phyloP scores from a whole-genome alignment of 306 rosid species.

The Spatholobus suberectus region DNA sequence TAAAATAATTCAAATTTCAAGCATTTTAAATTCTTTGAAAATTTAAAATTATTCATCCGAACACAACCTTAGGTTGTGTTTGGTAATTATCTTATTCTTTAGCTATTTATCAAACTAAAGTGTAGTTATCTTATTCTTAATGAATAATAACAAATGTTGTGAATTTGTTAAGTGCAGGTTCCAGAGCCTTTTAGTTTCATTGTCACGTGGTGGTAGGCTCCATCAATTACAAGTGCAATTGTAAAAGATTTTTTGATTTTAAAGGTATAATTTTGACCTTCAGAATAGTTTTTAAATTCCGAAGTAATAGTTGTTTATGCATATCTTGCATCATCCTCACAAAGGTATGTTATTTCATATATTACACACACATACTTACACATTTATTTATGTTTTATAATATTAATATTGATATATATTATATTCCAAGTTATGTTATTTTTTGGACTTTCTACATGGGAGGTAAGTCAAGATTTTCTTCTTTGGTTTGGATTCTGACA shows the following conservation, averaged over 20 bases:
- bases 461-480: slow-evolving; percentile 24
- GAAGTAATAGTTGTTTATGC: too few species aligned
- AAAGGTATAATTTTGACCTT: slow-evolving; percentile 72
- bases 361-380: neutral
- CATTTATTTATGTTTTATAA: neutral
- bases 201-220: slow-evolving; percentile 94
- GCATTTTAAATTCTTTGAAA: too few species aligned
- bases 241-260: slow-evolving; percentile 85
- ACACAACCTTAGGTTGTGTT: too few species aligned
- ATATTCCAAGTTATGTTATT: neutral
- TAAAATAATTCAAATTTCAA: too few species aligned
- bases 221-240: slow-evolving; percentile 71
- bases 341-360: too few species aligned
- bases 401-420: neutral
- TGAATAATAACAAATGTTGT: slow-evolving; percentile 22
- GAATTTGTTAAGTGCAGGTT: slow-evolving; percentile 69
- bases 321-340: too few species aligned
- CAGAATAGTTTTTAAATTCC: too few species aligned
- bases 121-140: too few species aligned
- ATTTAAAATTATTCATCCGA: too few species aligned
- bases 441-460: neutral
- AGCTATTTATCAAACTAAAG: too few species aligned
- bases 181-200: slow-evolving; percentile 97
- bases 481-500: slow-evolving; percentile 55
- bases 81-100: too few species aligned